These are phyloP conservation scores for Microsporum ferrugineum DNA, from an alignment of 2,329 filamentous ascomycete genomes.

Conservation along the genomic window DNA sequence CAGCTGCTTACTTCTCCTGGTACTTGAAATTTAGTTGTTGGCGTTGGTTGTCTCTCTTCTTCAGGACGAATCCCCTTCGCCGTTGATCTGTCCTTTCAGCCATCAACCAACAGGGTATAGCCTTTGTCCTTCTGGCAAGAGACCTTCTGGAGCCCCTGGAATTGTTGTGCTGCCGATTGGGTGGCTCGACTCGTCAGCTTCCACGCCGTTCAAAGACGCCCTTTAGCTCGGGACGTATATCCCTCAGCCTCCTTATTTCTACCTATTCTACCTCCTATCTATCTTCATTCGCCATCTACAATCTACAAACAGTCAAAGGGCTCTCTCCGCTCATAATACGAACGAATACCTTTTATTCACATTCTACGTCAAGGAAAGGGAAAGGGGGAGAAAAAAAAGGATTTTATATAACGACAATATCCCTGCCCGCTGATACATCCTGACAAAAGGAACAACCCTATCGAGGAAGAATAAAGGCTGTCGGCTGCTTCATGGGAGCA, in stretches of 20 bases:
- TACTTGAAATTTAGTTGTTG: not conserved
- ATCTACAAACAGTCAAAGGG: not conserved
- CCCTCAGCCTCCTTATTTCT: not conserved
- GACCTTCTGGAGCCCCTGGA: not conserved
- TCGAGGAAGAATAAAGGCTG: not conserved
- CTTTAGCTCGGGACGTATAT: not conserved
- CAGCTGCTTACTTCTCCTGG: not conserved
- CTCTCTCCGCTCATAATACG: not conserved
- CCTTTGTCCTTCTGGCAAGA: not conserved
- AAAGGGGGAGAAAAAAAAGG: not conserved
- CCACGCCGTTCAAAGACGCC: not conserved
- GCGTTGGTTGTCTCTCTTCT: not conserved
- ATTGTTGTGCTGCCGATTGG: not conserved
- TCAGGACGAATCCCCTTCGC: too few relatives aligned
- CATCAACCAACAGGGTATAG: not conserved
- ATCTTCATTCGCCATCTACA: not conserved
- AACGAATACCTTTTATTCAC: not conserved
- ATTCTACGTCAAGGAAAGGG: not conserved
- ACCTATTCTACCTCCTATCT: not conserved
- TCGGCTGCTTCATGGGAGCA: conserved; percentile 32
- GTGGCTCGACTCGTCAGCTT: not conserved
- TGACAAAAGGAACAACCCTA: not conserved
- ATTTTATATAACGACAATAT: not conserved
- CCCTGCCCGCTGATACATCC: not conserved
- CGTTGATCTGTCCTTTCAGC: too few relatives aligned